phyloP scores from a whole-genome alignment of 352 stramenopile genomes.

The Phytophthora sojae region DNA sequence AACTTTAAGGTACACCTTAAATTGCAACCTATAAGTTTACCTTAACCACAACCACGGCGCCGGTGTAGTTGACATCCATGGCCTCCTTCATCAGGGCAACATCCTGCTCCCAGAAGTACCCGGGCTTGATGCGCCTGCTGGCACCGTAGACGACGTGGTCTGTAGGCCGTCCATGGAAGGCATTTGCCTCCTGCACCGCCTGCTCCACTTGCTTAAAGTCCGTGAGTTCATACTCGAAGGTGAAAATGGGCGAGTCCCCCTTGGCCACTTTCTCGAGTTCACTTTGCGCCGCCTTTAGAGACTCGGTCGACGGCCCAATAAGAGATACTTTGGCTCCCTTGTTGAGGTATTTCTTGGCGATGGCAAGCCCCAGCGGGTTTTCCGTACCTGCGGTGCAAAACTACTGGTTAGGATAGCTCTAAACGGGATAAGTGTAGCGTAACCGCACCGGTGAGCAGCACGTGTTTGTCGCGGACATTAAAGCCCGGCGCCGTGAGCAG shows the following conservation, averaged over 20 bases:
- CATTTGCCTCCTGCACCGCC: slow-evolving; percentile 59
- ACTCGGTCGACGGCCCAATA: slow-evolving; percentile 46
- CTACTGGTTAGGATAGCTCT: slow-evolving; percentile 7
- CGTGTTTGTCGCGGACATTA: slow-evolving; percentile 56
- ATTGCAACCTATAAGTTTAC: slow-evolving; percentile 16
- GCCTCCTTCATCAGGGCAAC: slow-evolving; percentile 43
- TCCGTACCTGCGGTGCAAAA: slow-evolving; percentile 38
- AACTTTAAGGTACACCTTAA: neutral
- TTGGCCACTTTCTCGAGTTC: slow-evolving; percentile 39
- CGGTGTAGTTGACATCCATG: slow-evolving; percentile 75
- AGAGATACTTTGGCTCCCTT: slow-evolving; percentile 65
- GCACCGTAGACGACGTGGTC: slow-evolving; percentile 71
- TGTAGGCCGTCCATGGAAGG: slow-evolving; percentile 61
- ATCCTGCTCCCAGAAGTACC: slow-evolving; percentile 68
- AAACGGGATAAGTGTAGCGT: slow-evolving; percentile 1
- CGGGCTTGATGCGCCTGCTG: slow-evolving; percentile 32
- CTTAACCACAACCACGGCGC: slow-evolving; percentile 66
- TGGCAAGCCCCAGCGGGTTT: slow-evolving; percentile 56
- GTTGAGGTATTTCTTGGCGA: slow-evolving; percentile 67
- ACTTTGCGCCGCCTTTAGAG: slow-evolving; percentile 43
- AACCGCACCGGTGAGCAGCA: slow-evolving; percentile 60
- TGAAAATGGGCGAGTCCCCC: slow-evolving; percentile 37
- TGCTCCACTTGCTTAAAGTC: slow-evolving; percentile 46
- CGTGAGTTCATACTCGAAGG: slow-evolving; percentile 50
- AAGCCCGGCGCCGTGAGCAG: slow-evolving; percentile 55